Conservation (phyloP, 176 grass and related monocot genomes). For the Musa itinerans region DNA sequence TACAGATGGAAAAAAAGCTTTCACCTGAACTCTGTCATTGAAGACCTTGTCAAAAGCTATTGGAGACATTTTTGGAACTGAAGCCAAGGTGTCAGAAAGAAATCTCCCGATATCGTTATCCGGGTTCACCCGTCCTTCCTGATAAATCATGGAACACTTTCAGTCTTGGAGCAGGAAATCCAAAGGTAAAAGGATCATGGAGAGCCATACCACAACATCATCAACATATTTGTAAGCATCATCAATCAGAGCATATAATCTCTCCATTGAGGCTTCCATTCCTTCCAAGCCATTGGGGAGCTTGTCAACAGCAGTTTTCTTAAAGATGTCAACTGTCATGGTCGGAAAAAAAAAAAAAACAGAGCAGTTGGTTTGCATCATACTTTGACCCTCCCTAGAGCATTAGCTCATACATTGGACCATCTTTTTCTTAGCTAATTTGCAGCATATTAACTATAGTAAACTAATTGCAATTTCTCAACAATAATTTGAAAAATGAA, state of each 20-base stretch:
- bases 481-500: too few species aligned
- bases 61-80: constrained; percentile 68
- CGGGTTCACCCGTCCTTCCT: constrained; percentile 57
- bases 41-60: constrained; percentile 76
- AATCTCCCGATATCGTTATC: constrained; percentile 69
- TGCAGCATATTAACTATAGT: too few species aligned
- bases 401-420: too few species aligned
- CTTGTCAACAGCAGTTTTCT: constrained; percentile 70
- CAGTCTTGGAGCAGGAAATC: not conserved
- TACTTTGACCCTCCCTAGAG: too few species aligned
- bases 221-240: constrained; percentile 91
- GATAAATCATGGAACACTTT: constrained; percentile 8
- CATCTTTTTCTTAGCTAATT: too few species aligned
- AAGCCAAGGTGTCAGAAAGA: constrained; percentile 52
- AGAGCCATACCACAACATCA: constrained; percentile 65
- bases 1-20: not conserved
- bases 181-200: not conserved
- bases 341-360: not conserved
- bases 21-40: constrained; percentile 89
- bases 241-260: constrained; percentile 64
- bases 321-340: constrained; percentile 59
- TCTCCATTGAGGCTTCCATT: constrained; percentile 82
- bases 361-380: not conserved
- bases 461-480: too few species aligned
- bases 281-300: constrained; percentile 83